Conservation (phyloP, 352 stramenopile species). For the Phytophthora sp. region DNA sequence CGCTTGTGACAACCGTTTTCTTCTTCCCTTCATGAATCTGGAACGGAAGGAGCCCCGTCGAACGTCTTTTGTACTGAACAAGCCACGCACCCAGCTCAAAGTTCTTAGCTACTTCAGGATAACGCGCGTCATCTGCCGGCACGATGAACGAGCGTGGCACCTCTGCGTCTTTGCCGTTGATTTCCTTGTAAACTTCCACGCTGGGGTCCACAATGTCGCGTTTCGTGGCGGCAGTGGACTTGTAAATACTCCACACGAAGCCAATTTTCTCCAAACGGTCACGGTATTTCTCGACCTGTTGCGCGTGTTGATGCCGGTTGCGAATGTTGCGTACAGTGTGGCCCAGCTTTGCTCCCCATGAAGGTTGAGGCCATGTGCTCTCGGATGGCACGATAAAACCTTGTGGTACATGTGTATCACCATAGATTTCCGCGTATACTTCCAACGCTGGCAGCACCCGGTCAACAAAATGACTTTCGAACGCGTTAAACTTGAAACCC, state of each 20-base stretch:
- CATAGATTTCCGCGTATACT: conserved; percentile 84
- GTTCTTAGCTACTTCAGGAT: conserved; percentile 83
- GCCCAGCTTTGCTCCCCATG: conserved; percentile 89
- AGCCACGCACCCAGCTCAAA: conserved; percentile 90
- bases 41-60: conserved; percentile 45
- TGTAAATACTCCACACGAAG: conserved; percentile 91
- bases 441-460: conserved; percentile 77
- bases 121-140: conserved; percentile 74
- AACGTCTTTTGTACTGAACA: conserved; percentile 62
- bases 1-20: conserved; percentile 9
- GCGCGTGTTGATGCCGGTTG: conserved; percentile 86
- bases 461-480: conserved; percentile 64
- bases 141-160: conserved; percentile 75
- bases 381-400: conserved; percentile 89
- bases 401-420: conserved; percentile 89
- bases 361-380: conserved; percentile 78
- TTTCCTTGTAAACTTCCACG: conserved; percentile 78
- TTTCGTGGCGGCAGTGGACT: conserved; percentile 52
- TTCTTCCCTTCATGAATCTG: conserved; percentile 49
- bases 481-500: conserved; percentile 71
- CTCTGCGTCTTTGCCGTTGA: conserved; percentile 74
- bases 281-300: conserved; percentile 78
- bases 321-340: conserved; percentile 92
- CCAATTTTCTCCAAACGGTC: conserved; percentile 87
- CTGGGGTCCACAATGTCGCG: conserved; percentile 65